Evolutionary conservation across 129 eudicot species (phyloP).

Genomic region (Ambrosia trifida): DNA sequence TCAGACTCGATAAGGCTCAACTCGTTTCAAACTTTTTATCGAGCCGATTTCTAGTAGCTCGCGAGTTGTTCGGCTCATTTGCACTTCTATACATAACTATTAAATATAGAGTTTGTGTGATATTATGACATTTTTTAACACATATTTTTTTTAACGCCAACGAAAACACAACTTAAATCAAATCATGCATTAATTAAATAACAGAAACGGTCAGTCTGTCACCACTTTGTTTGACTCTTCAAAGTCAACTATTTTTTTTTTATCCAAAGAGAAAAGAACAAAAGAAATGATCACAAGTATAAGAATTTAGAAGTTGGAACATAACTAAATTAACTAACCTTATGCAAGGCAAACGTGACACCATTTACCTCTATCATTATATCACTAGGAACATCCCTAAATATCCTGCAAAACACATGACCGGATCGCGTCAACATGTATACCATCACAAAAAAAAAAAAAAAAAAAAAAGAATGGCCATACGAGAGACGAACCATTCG

Average conservation of each 20-base stretch:
- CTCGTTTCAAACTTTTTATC: too few species aligned
- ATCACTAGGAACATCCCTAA: conserved; percentile 97
- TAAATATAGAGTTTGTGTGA: not conserved
- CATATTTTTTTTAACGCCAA: too few species aligned
- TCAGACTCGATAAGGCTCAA: too few species aligned
- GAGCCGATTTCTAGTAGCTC: too few species aligned
- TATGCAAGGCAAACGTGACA: conserved; percentile 67
- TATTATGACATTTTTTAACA: too few species aligned
- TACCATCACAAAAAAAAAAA: not conserved
- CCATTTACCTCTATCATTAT: conserved; percentile 86
- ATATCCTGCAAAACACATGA: conserved; percentile 63
- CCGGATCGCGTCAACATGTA: not conserved
- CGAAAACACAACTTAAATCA: not conserved
- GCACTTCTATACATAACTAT: too few species aligned
- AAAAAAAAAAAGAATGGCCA: not conserved
- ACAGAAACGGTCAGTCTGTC: not conserved
- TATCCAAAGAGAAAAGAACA: not conserved
- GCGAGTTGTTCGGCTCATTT: too few species aligned
- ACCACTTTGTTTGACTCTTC: not conserved
- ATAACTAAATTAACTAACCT: conserved; percentile 48
- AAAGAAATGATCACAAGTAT: not conserved
- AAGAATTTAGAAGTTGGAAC: not conserved
- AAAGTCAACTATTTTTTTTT: not conserved
- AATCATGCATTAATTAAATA: not conserved
- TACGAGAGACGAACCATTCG: conserved; percentile 61